Evolutionary conservation across 768 basidiomycete species (phyloP).

Genomic region (Hericium rajendrae): DNA sequence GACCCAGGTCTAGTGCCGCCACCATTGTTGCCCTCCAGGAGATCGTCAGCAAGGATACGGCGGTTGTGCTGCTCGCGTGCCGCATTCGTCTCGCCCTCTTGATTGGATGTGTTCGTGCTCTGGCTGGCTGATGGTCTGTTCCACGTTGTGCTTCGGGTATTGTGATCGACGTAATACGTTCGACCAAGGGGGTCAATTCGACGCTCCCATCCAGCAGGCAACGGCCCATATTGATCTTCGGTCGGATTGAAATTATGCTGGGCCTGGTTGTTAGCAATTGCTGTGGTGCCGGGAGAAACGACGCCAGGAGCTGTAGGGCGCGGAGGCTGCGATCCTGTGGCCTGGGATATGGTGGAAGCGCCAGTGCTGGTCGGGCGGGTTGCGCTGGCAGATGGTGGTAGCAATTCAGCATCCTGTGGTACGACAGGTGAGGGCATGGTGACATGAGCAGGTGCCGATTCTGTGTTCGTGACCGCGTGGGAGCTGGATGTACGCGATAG

Average conservation of each 20-base stretch:
- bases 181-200: slow-evolving; percentile 93
- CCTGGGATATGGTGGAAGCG: slow-evolving; percentile 16
- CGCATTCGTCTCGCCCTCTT: slow-evolving; percentile 73
- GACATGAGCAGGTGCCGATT: slow-evolving; percentile 25
- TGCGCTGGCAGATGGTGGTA: slow-evolving; percentile 15
- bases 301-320: slow-evolving; percentile 29
- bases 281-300: slow-evolving; percentile 17
- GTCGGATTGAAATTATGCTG: slow-evolving; percentile 84
- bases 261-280: slow-evolving; percentile 26
- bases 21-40: slow-evolving; percentile 60
- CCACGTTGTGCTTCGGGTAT: slow-evolving; percentile 96
- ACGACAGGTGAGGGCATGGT: slow-evolving; percentile 30
- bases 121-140: slow-evolving; percentile 80
- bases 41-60: slow-evolving; percentile 74
- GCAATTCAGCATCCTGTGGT: slow-evolving; percentile 20
- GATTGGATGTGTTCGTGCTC: slow-evolving; percentile 57
- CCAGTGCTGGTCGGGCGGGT: slow-evolving; percentile 30
- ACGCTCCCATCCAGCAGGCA: slow-evolving; percentile 93
- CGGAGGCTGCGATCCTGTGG: slow-evolving; percentile 12
- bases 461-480: slow-evolving; percentile 42
- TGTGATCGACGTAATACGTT: slow-evolving; percentile 98
- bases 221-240: slow-evolving; percentile 86
- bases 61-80: slow-evolving; percentile 82
- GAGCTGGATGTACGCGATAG: slow-evolving; percentile 61
- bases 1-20: slow-evolving; percentile 18